A percentile compares a stretch with the other conserved stretches of the same genome.
Conservation (phyloP, 495 filamentous ascomycete genomes). For the Penicillium roqueforti region DNA sequence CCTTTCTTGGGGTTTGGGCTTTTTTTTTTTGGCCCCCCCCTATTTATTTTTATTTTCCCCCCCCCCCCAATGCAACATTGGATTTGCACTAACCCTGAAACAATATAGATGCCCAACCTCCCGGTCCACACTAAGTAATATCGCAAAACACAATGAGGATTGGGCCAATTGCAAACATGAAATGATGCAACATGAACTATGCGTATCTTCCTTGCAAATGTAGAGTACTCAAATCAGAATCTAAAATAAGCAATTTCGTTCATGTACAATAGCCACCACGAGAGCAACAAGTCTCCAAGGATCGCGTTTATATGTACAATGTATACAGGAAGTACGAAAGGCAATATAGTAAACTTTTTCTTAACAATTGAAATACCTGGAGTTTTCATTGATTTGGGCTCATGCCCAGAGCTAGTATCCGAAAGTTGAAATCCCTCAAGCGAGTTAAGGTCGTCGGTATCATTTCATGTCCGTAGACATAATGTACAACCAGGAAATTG, state of each 20-base stretch:
- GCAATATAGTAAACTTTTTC: no score
- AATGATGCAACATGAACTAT: not conserved
- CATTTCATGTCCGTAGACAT: conserved; percentile 69
- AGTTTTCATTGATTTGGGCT: conserved; percentile 29
- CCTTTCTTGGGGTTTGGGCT: no score
- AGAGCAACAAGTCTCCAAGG: not conserved
- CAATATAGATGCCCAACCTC: conserved; percentile 14
- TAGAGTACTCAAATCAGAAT: not conserved
- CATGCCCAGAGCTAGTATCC: conserved; percentile 22
- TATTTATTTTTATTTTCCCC: no score
- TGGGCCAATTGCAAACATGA: not conserved
- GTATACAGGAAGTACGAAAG: not conserved
- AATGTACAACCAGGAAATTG: conserved; percentile 88
- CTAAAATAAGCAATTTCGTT: not conserved
- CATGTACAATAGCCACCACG: not conserved
- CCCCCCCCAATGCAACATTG: no score
- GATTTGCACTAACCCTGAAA: not conserved
- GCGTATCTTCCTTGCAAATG: not conserved
- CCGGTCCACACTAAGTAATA: conserved; percentile 12
- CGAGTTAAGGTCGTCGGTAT: conserved; percentile 40
- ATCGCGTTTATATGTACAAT: not conserved
- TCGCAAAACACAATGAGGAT: not conserved
- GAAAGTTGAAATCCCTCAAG: conserved; percentile 31
- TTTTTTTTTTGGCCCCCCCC: no score
- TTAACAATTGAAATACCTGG: conserved; percentile 20